Percentiles rank a stretch among this genome's conserved stretches.
Evolutionary conservation across 768 basidiomycete genomes (phyloP).

Genomic region (Suillus sp.): DNA sequence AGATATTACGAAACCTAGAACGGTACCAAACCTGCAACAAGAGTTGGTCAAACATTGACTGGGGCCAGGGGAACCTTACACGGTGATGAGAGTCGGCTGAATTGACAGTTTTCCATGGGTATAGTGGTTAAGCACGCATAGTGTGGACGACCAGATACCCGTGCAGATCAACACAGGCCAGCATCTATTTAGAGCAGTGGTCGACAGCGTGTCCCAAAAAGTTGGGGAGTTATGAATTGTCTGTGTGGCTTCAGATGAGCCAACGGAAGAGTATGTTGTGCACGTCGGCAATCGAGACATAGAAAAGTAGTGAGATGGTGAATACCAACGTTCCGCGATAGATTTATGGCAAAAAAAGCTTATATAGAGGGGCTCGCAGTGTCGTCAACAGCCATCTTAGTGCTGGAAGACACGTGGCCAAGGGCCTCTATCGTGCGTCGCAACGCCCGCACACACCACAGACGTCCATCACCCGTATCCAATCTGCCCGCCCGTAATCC

Average conservation of each 20-base stretch:
- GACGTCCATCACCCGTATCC: no score
- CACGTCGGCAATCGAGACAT: background rate
- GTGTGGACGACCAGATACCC: slow-evolving; percentile 50
- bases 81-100: slow-evolving; percentile 58
- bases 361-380: background rate
- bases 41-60: slow-evolving; percentile 26
- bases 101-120: slow-evolving; percentile 41
- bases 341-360: background rate
- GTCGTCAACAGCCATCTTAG: background rate
- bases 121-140: no score
- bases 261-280: background rate
- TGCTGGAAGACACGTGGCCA: background rate
- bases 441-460: background rate
- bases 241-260: background rate
- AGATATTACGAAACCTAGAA: slow-evolving; percentile 73
- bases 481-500: background rate
- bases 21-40: slow-evolving; percentile 51
- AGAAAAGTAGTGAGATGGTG: background rate
- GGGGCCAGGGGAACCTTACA: no score
- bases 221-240: background rate
- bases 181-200: slow-evolving; percentile 31
- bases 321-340: background rate
- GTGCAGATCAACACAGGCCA: slow-evolving; percentile 64
- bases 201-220: slow-evolving; percentile 5
- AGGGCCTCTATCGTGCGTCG: background rate